Conservation (phyloP, 495 filamentous ascomycete species). For the Cenococcum geophilum region DNA sequence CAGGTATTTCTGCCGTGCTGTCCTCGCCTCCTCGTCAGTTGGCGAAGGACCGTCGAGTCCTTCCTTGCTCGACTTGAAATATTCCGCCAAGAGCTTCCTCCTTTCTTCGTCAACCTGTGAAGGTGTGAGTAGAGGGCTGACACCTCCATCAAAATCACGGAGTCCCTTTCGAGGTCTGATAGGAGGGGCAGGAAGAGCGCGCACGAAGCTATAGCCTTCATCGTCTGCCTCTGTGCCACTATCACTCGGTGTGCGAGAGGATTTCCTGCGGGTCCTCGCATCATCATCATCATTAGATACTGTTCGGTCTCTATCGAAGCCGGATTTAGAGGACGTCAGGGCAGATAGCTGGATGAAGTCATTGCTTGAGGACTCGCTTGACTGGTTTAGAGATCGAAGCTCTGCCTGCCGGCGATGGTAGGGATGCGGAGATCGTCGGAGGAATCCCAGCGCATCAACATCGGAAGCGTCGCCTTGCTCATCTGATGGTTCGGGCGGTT, state of each 20-base stretch:
- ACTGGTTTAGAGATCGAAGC: conserved; percentile 37
- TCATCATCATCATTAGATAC: conserved; percentile 21
- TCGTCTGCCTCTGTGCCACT: conserved; percentile 91
- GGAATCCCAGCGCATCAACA: conserved; percentile 27
- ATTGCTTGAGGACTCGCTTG: conserved; percentile 22
- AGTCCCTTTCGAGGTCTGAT: conserved; percentile 68
- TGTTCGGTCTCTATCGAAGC: conserved; percentile 3
- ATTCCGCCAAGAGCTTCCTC: conserved; percentile 27
- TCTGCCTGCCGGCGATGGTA: conserved; percentile 56
- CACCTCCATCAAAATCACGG: conserved; percentile 35
- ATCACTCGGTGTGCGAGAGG: conserved; percentile 54
- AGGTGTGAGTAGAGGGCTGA: conserved; percentile 56
- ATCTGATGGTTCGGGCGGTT: conserved; percentile 12
- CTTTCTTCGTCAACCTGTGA: conserved; percentile 53
- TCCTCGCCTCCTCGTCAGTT: conserved; percentile 27
- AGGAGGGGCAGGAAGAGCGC: conserved; percentile 72
- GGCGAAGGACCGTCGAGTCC: conserved; percentile 11
- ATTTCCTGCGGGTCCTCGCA: conserved; percentile 20
- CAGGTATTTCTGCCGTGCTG: conserved; percentile 31
- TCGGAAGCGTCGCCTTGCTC: conserved; percentile 8
- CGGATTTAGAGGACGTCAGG: conserved; percentile 8
- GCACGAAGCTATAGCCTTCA: conserved; percentile 64
- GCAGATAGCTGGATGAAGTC: conserved; percentile 7
- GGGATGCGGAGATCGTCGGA: conserved; percentile 71
- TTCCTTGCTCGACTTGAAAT: conserved; percentile 18